Percentiles rank a stretch among this genome's conserved stretches.
Conservation (phyloP, 768 basidiomycete genomes). For the Podaxis pistillaris region DNA sequence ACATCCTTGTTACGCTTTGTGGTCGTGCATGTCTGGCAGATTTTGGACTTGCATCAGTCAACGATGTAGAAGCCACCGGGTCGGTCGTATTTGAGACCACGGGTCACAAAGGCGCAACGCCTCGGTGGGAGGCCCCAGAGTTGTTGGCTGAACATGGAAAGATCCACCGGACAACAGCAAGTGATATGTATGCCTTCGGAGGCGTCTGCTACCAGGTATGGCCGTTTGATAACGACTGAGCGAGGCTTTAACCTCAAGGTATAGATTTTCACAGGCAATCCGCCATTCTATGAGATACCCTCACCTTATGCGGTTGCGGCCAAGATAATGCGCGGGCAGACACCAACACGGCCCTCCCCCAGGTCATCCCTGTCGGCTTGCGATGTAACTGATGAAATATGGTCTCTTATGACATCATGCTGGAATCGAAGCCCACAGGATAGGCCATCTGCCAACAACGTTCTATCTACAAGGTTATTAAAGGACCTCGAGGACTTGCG, state of each 20-base stretch:
- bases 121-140: slow-evolving; percentile 17
- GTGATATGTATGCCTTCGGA: slow-evolving; percentile 16
- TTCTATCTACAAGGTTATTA: not conserved
- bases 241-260: not conserved
- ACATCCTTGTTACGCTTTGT: slow-evolving; percentile 5
- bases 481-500: not conserved
- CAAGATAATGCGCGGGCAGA: not conserved
- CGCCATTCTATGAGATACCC: slow-evolving; percentile 20
- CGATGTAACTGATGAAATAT: not conserved
- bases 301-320: not conserved
- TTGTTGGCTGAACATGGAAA: not conserved
- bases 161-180: slow-evolving; percentile 1
- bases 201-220: slow-evolving; percentile 16
- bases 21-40: slow-evolving; percentile 10
- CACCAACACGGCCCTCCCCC: not conserved
- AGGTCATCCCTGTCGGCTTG: too few relatives aligned
- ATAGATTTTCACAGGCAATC: slow-evolving; percentile 16
- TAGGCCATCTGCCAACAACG: not conserved
- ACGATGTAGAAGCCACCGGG: slow-evolving; percentile 10
- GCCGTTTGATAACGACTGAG: not conserved
- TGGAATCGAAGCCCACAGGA: not conserved
- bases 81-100: slow-evolving; percentile 8
- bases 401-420: not conserved
- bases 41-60: slow-evolving; percentile 10
- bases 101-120: slow-evolving; percentile 14